phyloP scores from a whole-genome alignment of 176 grass and related monocot species.

The Avena atlantica region DNA sequence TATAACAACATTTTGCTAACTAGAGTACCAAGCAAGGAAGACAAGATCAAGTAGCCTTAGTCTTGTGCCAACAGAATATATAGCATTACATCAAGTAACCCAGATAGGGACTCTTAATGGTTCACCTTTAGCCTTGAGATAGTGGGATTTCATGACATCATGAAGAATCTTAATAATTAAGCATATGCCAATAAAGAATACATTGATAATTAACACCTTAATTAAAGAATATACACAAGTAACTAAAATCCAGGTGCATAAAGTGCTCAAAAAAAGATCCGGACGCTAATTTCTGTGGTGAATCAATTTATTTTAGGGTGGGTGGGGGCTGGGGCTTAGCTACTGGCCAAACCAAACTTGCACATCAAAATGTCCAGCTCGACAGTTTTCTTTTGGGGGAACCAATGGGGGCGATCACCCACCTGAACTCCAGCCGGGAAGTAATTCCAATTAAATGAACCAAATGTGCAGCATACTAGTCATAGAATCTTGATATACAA shows the following conservation, averaged over 20 bases:
- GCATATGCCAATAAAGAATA: neutral
- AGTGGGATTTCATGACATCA: slow-evolving; percentile 1
- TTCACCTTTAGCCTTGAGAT: slow-evolving; percentile 35
- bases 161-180: neutral
- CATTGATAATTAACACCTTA: neutral
- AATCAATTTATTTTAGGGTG: neutral
- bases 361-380: neutral
- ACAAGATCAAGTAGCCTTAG: slow-evolving; percentile 41
- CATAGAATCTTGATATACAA: neutral
- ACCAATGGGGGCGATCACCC: too few species aligned
- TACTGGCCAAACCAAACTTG: neutral
- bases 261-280: neutral
- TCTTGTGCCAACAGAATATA: slow-evolving; percentile 4
- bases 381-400: too few species aligned
- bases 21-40: slow-evolving; percentile 27
- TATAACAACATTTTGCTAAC: slow-evolving; percentile 10
- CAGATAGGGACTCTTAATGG: neutral
- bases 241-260: neutral
- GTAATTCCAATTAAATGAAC: neutral
- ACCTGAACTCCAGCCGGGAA: too few species aligned
- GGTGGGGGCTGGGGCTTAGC: neutral
- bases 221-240: neutral
- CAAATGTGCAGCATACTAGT: neutral
- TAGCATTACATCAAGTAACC: slow-evolving; percentile 29
- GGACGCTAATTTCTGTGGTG: neutral